These are phyloP conservation scores for Aspergillus coremiiformis DNA, from an alignment of 495 filamentous ascomycete species.

Conservation along the genomic window DNA sequence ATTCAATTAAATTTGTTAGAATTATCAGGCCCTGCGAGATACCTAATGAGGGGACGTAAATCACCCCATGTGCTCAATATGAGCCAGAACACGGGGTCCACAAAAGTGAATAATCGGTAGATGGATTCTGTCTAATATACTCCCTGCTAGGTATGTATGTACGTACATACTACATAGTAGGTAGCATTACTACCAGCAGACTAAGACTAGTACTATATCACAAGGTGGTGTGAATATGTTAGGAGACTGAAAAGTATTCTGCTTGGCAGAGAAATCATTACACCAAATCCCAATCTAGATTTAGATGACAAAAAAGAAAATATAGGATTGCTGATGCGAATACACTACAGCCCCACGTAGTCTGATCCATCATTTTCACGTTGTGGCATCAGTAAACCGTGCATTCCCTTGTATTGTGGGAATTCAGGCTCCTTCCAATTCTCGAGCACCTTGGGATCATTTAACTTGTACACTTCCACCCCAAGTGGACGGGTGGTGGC, in stretches of 20 bases:
- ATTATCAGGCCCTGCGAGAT: neutral
- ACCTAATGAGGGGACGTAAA: neutral
- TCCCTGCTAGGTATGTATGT: too few species aligned
- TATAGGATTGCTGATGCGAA: neutral
- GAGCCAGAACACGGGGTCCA: neutral
- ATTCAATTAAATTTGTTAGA: constrained; percentile 5
- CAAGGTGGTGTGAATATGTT: too few species aligned
- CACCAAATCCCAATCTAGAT: too few species aligned
- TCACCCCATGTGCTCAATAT: neutral
- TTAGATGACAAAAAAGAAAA: too few species aligned
- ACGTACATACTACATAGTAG: too few species aligned
- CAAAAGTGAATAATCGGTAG: neutral
- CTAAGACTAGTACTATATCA: too few species aligned
- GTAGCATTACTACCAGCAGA: too few species aligned
- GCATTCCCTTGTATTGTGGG: constrained; percentile 56
- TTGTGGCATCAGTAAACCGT: constrained; percentile 52
- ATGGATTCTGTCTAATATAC: neutral
- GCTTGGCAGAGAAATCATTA: neutral
- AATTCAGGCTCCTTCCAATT: constrained; percentile 54
- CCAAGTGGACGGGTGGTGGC: constrained; percentile 65
- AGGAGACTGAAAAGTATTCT: neutral
- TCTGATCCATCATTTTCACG: constrained; percentile 22
- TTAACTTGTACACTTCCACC: constrained; percentile 60
- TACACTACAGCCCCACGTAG: constrained; percentile 28
- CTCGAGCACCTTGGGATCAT: constrained; percentile 40